Evolutionary conservation across 2,329 filamentous ascomycete genomes (phyloP), one percentile per base, ranked within the genome.

Genomic region (Laburnicola sp.): DNA sequence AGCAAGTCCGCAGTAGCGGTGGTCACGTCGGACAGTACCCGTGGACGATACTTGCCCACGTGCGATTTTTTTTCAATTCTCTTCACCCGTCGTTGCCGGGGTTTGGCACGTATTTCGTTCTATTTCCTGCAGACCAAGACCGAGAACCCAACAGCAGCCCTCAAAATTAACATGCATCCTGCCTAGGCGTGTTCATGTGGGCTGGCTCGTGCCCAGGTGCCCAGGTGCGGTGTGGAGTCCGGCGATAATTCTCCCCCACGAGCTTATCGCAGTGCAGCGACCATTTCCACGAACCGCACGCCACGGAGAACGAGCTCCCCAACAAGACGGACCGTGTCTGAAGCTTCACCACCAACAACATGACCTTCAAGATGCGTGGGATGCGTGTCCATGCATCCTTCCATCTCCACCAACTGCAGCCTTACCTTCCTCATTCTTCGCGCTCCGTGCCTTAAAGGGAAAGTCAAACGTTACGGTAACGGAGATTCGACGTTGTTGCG

Each of bases 211-310:
- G 16, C 16, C 16, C 16, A 16, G 16, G 16, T 16, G 16, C 16
- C 16, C 16, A 16, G 16, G 16, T 16, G 52, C 63, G 65, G 60
- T 59, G 66, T 64, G 57, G 42, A 47, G 45, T 53, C 47, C 50
- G 46, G 54, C 53, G 55, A 46, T 53, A 60, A 55, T 55, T 50
- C 50, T 60, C 50, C 63, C 67, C 68, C 68, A 70, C 69, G 68
- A 69, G 67, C 68, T 69, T 68, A 69, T 71, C 63, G 39, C 26
- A 23, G 46, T 27, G 57, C 54, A 40, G 49, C 35, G 37, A 30
- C 51, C 48, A 11, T 60, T 60, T 57, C 65, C 60, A 52, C 54
- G 48, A 57, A 63, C 59, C 47, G 62, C 50, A 55, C 56, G 57
- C 58, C 16, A 53, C 57, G 54, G 56, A 21, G 16, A 43, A 31